A percentile compares a stretch with the other conserved stretches of the same genome.
Conservation (phyloP, 2,329 filamentous ascomycete genomes). For the Colletotrichum lindemuthianum region DNA sequence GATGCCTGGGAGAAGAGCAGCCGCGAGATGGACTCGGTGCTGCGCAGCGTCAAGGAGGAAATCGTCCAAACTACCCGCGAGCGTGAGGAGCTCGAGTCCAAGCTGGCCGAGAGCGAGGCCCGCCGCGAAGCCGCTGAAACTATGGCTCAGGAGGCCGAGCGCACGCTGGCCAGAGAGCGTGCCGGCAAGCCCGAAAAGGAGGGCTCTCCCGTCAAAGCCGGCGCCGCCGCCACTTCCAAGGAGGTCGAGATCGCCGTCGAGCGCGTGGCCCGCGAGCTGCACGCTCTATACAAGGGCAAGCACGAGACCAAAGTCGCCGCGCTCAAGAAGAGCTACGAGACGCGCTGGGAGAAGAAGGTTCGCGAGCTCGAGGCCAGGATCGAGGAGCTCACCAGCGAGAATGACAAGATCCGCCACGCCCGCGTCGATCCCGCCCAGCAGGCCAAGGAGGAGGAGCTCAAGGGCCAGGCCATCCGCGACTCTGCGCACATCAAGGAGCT, state of each 20-base stretch:
- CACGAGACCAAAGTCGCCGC: conserved; percentile 96
- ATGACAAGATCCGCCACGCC: conserved; percentile 75
- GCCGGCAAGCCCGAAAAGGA: conserved; percentile 62
- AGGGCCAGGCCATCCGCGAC: conserved; percentile 69
- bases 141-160: conserved; percentile 79
- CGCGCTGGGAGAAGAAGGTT: conserved; percentile 88
- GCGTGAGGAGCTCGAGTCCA: conserved; percentile 79
- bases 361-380: conserved; percentile 79
- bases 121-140: conserved; percentile 78
- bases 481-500: conserved; percentile 75
- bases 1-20: conserved; percentile 86
- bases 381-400: conserved; percentile 75
- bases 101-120: conserved; percentile 81
- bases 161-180: conserved; percentile 78
- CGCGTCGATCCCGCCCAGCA: conserved; percentile 61
- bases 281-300: conserved; percentile 94
- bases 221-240: conserved; percentile 47
- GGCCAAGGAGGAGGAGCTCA: conserved; percentile 61
- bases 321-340: conserved; percentile 85
- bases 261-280: conserved; percentile 92
- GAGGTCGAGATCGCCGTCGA: conserved; percentile 89
- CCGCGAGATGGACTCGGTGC: conserved; percentile 84
- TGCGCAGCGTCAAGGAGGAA: conserved; percentile 84
- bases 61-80: conserved; percentile 83
- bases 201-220: conserved; percentile 49